Percentiles rank a stretch among this genome's conserved stretches.
These are phyloP conservation scores for Globisporangium emineosum DNA, from an alignment of 352 stramenopile genomes.

Conservation along the genomic window DNA sequence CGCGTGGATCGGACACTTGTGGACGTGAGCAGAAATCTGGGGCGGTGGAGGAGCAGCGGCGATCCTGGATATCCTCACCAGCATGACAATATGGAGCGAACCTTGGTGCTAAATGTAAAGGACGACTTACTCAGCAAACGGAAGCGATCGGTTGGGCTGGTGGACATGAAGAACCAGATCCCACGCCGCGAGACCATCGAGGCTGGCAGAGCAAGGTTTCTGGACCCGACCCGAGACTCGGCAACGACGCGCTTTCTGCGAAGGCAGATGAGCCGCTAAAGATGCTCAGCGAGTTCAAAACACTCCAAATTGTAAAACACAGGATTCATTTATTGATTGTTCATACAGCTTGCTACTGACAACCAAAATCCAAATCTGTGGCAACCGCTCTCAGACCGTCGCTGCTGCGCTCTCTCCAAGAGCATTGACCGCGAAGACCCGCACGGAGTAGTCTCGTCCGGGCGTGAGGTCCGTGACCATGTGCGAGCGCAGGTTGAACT, in stretches of 20 bases:
- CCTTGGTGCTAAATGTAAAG: not conserved
- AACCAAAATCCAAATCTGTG: not conserved
- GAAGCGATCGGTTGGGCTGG: not conserved
- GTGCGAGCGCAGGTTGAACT: conserved; percentile 61
- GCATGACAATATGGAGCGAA: not conserved
- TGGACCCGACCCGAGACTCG: conserved; percentile 6
- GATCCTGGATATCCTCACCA: not conserved
- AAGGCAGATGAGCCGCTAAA: not conserved
- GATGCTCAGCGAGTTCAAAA: not conserved
- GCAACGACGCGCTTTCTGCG: conserved; percentile 6
- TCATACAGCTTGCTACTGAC: not conserved
- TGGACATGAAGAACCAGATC: conserved; percentile 8
- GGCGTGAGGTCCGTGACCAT: conserved; percentile 57
- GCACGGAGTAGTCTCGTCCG: conserved; percentile 66
- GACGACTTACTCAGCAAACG: not conserved
- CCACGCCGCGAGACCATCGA: not conserved
- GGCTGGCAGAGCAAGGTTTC: not conserved
- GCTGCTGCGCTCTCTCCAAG: conserved; percentile 41
- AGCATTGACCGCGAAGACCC: conserved; percentile 38
- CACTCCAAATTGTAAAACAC: not conserved
- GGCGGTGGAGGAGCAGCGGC: not conserved
- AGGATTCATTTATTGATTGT: not conserved
- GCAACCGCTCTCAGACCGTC: conserved; percentile 5
- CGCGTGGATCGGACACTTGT: conserved; percentile 1
- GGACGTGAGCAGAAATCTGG: conserved; percentile 3